Evolutionary conservation across 176 grass and related monocot species (phyloP).

Genomic region (Zoysia pacifica): DNA sequence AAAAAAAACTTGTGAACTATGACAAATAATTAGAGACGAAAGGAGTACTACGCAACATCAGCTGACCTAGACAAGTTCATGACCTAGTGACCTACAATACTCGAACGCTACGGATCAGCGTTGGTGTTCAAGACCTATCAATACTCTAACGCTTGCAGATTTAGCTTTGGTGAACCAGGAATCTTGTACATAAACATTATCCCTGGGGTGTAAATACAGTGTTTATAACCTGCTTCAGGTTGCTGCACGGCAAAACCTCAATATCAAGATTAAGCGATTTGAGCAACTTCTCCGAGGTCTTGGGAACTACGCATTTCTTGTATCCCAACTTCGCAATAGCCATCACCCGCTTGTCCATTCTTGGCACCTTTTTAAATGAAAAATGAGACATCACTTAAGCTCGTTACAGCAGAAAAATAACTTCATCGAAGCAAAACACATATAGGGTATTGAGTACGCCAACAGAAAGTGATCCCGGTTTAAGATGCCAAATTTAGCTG

Average conservation of each 20-base stretch:
- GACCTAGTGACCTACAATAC: neutral
- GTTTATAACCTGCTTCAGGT: constrained; percentile 87
- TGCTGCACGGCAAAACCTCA: constrained; percentile 68
- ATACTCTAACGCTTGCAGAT: constrained; percentile 16
- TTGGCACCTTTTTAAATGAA: constrained; percentile 63
- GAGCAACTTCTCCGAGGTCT: constrained; percentile 59
- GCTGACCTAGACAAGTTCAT: neutral
- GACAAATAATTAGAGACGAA: too few species aligned
- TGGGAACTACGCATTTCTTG: constrained; percentile 78
- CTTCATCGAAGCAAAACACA: too few species aligned
- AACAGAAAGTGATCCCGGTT: neutral
- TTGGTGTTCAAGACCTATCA: neutral
- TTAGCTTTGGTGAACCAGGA: constrained; percentile 17
- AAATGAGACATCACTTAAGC: constrained; percentile 17
- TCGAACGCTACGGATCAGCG: too few species aligned
- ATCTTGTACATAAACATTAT: constrained; percentile 1
- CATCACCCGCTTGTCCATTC: constrained; percentile 87
- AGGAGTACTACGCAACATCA: constrained; percentile 15
- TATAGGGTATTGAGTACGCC: neutral
- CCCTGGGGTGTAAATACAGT: constrained; percentile 42
- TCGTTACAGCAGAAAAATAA: neutral
- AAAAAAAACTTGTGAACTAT: too few species aligned
- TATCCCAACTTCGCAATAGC: constrained; percentile 77
- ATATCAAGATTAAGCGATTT: constrained; percentile 50
- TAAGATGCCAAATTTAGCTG: neutral